These are phyloP conservation scores for Aquilaria malaccensis DNA, from an alignment of 345 rosid species.

Conservation along the genomic window DNA sequence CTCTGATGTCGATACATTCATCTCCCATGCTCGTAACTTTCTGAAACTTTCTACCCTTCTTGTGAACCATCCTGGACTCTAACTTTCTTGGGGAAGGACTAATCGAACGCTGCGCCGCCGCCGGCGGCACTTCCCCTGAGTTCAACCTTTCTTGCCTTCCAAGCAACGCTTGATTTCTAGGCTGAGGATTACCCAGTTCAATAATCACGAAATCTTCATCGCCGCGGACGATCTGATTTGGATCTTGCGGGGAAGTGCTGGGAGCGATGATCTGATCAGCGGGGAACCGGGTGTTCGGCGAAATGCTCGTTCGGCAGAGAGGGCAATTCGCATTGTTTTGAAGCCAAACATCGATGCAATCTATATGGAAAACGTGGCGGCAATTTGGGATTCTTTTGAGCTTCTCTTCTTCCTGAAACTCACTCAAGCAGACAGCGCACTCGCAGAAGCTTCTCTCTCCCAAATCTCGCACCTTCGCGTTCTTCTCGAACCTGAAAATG, in stretches of 20 bases:
- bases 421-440: conserved; percentile 77
- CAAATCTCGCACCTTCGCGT: conserved; percentile 18
- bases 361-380: conserved; percentile 78
- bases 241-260: conserved; percentile 41
- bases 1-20: conserved; percentile 67
- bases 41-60: conserved; percentile 31
- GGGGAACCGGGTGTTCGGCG: conserved; percentile 27
- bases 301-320: conserved; percentile 72
- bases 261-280: conserved; percentile 31
- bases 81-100: conserved; percentile 34
- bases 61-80: conserved; percentile 26
- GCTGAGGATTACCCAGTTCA: conserved; percentile 37
- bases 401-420: conserved; percentile 81
- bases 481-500: conserved; percentile 56
- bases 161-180: conserved; percentile 25
- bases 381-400: conserved; percentile 67
- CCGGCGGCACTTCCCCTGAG: conserved; percentile 23
- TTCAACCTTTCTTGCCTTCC: conserved; percentile 39
- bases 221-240: conserved; percentile 24
- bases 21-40: conserved; percentile 82
- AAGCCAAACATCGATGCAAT: conserved; percentile 93
- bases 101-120: conserved; percentile 12
- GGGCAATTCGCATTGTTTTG: conserved; percentile 90
- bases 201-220: conserved; percentile 73
- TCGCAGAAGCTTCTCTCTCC: conserved; percentile 41